phyloP scores from a whole-genome alignment of 2,329 filamentous ascomycete genomes.

The Aspergillus awamori region DNA sequence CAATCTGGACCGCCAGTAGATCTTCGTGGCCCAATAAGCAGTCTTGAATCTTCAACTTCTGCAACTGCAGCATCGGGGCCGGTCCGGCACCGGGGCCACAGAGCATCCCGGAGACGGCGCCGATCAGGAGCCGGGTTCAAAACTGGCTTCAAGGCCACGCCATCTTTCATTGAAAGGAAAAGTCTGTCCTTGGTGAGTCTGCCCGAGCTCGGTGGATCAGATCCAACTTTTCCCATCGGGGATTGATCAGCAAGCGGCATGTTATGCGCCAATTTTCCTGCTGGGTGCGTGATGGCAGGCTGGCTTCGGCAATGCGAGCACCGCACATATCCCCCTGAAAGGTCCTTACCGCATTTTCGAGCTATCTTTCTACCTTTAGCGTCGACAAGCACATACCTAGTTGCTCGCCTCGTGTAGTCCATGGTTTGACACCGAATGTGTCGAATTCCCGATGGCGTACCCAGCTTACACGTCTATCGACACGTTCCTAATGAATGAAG shows the following conservation, averaged over 20 bases:
- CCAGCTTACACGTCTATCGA: not conserved
- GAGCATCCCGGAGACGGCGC: not conserved
- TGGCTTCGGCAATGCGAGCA: not conserved
- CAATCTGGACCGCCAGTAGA: not conserved
- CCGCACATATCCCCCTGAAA: not conserved
- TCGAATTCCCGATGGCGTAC: not conserved
- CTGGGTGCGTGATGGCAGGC: not conserved
- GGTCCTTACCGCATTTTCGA: not conserved
- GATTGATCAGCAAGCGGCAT: not conserved
- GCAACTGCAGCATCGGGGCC: slow-evolving; percentile 3
- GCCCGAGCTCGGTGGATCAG: not conserved
- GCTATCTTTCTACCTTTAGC: not conserved
- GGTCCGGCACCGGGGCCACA: slow-evolving; percentile 1
- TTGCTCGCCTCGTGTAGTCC: not conserved
- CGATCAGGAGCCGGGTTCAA: slow-evolving; percentile 5
- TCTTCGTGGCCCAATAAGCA: slow-evolving; percentile 2
- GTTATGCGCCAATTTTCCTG: not conserved
- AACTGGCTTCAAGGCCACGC: not conserved
- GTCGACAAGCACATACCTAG: not conserved
- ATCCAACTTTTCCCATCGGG: not conserved
- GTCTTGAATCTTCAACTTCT: not conserved
- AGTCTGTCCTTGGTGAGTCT: not conserved
- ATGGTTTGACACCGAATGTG: not conserved
- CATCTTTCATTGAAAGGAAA: not conserved
- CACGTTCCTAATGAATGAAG: not conserved